Evolutionary conservation across 768 basidiomycete genomes (phyloP).

Genomic region (Omphalotus guepiniiformis): DNA sequence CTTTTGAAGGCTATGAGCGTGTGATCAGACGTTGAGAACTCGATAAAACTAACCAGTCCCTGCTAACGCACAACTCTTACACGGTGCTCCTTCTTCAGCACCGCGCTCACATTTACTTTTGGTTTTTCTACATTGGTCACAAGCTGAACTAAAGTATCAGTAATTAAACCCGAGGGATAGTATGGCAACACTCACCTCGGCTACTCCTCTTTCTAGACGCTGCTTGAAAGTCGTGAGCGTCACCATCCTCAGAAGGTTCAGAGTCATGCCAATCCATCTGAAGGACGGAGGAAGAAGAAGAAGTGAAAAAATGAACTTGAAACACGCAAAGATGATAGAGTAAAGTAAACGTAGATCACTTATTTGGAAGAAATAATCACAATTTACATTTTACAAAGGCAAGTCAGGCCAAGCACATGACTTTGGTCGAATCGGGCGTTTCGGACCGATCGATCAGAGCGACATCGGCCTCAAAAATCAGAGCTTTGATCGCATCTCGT

Average conservation of each 20-base stretch:
- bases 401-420: neutral
- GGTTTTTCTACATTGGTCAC: slow-evolving; percentile 84
- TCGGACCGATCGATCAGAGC: neutral
- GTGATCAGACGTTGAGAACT: neutral
- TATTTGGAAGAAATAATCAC: no score
- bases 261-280: slow-evolving; percentile 57
- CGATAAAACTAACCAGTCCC: slow-evolving; percentile 41
- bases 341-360: neutral
- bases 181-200: slow-evolving; percentile 39
- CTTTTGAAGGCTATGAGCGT: slow-evolving; percentile 25
- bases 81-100: slow-evolving; percentile 41
- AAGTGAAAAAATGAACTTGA: slow-evolving; percentile 12
- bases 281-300: slow-evolving; percentile 18
- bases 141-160: slow-evolving; percentile 43
- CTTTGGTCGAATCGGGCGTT: neutral
- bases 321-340: neutral
- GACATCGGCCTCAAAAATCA: neutral
- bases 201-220: slow-evolving; percentile 58
- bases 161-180: slow-evolving; percentile 10
- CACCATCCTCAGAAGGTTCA: slow-evolving; percentile 57
- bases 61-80: slow-evolving; percentile 59
- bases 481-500: neutral
- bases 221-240: slow-evolving; percentile 34
- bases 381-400: neutral
- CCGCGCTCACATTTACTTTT: slow-evolving; percentile 81